Percentiles rank a stretch among this genome's conserved stretches.
phyloP scores from a whole-genome alignment of 352 stramenopile species.

The Globisporangium cystogenes region DNA sequence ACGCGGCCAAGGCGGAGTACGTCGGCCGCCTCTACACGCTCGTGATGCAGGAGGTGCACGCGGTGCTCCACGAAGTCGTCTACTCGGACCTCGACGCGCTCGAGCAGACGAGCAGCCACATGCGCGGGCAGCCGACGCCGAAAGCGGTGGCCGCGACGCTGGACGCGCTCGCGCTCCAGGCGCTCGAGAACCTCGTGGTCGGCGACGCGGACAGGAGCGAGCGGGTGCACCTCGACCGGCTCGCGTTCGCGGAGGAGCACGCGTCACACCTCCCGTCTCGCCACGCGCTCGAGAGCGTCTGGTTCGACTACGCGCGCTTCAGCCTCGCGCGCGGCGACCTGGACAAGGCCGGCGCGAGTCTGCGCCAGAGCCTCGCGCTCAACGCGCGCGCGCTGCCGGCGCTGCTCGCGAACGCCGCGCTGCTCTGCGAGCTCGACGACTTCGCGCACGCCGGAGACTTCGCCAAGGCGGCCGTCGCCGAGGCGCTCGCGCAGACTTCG shows the following conservation, averaged over 20 bases:
- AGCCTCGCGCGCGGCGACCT: slow-evolving; percentile 38
- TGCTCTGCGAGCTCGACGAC: slow-evolving; percentile 58
- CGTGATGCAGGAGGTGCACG: slow-evolving; percentile 76
- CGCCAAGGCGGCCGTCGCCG: slow-evolving; percentile 33
- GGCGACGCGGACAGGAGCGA: slow-evolving; percentile 61
- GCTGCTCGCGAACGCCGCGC: slow-evolving; percentile 41
- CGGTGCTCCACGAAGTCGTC: slow-evolving; percentile 55
- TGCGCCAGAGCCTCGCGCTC: slow-evolving; percentile 55
- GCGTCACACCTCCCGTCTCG: slow-evolving; percentile 3
- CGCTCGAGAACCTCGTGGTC: slow-evolving; percentile 68
- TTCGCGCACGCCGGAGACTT: slow-evolving; percentile 34
- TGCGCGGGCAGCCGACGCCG: slow-evolving; percentile 16
- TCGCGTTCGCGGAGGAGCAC: slow-evolving; percentile 45
- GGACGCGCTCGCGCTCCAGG: slow-evolving; percentile 35
- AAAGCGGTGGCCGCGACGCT: slow-evolving; percentile 23
- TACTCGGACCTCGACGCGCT: slow-evolving; percentile 30
- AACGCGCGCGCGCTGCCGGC: slow-evolving; percentile 30
- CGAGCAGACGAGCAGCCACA: slow-evolving; percentile 21
- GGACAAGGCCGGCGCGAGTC: slow-evolving; percentile 45
- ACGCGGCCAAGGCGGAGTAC: slow-evolving; percentile 44
- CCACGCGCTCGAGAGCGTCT: slow-evolving; percentile 25
- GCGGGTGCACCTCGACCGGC: slow-evolving; percentile 54
- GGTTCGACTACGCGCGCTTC: slow-evolving; percentile 66
- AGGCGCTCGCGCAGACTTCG: slow-evolving; percentile 10
- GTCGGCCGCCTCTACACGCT: slow-evolving; percentile 62